Evolutionary conservation across 306 rosid species (phyloP), one percentile per base, ranked within the genome.

Genomic region (Albizia julibrissin): DNA sequence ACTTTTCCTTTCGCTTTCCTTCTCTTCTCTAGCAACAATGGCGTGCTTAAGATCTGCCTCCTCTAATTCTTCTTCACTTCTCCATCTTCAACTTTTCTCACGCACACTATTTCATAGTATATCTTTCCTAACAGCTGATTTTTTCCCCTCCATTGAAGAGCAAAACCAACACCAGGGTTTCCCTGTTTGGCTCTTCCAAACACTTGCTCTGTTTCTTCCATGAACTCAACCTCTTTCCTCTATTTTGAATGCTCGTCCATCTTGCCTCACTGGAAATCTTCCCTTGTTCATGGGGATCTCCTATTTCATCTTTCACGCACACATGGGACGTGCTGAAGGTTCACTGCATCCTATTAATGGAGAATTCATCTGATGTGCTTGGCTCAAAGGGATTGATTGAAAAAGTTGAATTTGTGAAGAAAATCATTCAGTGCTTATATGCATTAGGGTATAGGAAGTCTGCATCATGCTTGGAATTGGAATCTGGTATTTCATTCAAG

Each of bases 401-500:
- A 83, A 91, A 85, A 82, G 86, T 88, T 26, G 97, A 95, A 85
- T 91, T 90, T 77, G 89, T 91, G 33, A 90, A 91, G 81, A 76
- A 91, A 43, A 87, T 95, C 82, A 86, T 93, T 61, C 99, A 93
- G 77, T 88, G 89, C 79, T 82, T 95, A 15, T 80, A 84, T 82
- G 89, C 95, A 75, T 83, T 91, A 80, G 97, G 97, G 42, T 93
- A 87, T 78, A 76, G 34, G 19, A 90, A 83, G 22, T 86, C 98
- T 14, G 99, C 99, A 0, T 86, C 89, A 11, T 86, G 85, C 78
- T 86, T 90, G 88, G 99, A 93, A 87, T 79, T 46, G 4, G 98
- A 95, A 85, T 95, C 99, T 65, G 97, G 93, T 33, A 82, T 91
- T 86, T 87, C 88, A 1, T 71, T 56, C 74, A 86, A 89, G 77